Percentiles rank a stretch among this genome's conserved stretches.
Conservation (phyloP, 768 basidiomycete species). For the Mycena sanguinolenta region DNA sequence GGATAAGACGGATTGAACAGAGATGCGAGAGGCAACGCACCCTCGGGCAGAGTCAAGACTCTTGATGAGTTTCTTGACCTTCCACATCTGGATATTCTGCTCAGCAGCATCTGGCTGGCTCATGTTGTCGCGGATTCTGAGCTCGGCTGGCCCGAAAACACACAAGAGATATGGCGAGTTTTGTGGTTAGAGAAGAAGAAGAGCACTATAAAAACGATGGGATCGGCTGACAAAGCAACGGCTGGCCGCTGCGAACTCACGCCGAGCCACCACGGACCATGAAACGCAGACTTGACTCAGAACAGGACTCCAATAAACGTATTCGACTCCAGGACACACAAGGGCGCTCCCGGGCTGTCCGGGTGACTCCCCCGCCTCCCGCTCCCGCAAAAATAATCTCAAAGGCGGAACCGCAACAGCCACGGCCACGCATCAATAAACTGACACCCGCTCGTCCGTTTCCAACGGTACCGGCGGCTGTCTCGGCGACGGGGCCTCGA, state of each 20-base stretch:
- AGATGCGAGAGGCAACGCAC: conserved; percentile 50
- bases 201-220: neutral
- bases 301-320: conserved; percentile 46
- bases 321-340: conserved; percentile 45
- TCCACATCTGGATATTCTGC: conserved; percentile 98
- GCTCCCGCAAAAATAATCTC: conserved; percentile 17
- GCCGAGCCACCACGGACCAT: conserved; percentile 39
- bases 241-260: conserved; percentile 38
- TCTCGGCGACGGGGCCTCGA: conserved; percentile 84
- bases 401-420: conserved; percentile 41
- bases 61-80: conserved; percentile 99
- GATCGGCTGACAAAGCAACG: neutral
- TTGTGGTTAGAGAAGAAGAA: neutral
- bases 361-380: conserved; percentile 33
- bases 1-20: conserved; percentile 42
- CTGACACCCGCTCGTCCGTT: conserved; percentile 82
- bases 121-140: conserved; percentile 58
- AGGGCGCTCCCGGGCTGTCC: conserved; percentile 29
- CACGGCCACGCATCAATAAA: conserved; percentile 63
- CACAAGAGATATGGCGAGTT: too few relatives aligned
- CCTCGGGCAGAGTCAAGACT: conserved; percentile 95
- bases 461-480: conserved; percentile 80
- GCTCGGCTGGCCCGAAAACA: neutral
- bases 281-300: conserved; percentile 56
- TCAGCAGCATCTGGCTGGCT: conserved; percentile 85